These are phyloP conservation scores for Neonectria faginata DNA, from an alignment of 2,329 filamentous ascomycete genomes.

Conservation along the genomic window DNA sequence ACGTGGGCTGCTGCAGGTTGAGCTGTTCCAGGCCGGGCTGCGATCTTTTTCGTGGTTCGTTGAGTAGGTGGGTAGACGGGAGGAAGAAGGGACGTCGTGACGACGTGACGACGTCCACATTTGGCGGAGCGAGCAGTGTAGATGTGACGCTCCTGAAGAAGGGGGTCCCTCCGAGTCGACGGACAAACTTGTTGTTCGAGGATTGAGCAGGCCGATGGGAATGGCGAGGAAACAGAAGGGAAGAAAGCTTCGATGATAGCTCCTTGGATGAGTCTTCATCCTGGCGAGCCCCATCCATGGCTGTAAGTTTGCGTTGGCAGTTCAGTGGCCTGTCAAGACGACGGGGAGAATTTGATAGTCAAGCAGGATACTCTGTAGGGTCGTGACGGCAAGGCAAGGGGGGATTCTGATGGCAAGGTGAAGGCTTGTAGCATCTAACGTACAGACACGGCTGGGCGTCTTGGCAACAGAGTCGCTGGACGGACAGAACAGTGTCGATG, in stretches of 20 bases:
- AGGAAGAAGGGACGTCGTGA: background rate
- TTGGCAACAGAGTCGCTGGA: conserved; percentile 8
- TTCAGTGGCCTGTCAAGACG: background rate
- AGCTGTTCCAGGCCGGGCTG: conserved; percentile 20
- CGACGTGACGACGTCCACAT: background rate
- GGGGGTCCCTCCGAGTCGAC: background rate
- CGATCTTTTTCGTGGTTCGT: conserved; percentile 20
- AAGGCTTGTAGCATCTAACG: background rate
- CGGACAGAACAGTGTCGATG: background rate
- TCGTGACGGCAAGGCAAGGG: conserved; percentile 4
- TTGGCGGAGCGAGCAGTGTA: conserved; percentile 3
- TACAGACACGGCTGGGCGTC: conserved; percentile 22
- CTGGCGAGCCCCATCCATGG: background rate
- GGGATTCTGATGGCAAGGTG: conserved; percentile 2
- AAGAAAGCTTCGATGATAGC: background rate
- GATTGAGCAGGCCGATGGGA: background rate
- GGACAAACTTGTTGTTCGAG: background rate
- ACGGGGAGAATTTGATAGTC: conserved; percentile 4
- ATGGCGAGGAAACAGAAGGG: background rate
- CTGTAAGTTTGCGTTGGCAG: background rate
- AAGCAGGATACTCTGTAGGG: background rate
- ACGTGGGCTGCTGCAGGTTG: conserved; percentile 35
- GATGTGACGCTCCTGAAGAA: conserved; percentile 9
- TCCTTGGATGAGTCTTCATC: background rate
- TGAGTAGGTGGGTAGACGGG: conserved; percentile 13